Evolutionary conservation across 2,329 filamentous ascomycete genomes (phyloP).

Genomic region (Epichloe sibirici): DNA sequence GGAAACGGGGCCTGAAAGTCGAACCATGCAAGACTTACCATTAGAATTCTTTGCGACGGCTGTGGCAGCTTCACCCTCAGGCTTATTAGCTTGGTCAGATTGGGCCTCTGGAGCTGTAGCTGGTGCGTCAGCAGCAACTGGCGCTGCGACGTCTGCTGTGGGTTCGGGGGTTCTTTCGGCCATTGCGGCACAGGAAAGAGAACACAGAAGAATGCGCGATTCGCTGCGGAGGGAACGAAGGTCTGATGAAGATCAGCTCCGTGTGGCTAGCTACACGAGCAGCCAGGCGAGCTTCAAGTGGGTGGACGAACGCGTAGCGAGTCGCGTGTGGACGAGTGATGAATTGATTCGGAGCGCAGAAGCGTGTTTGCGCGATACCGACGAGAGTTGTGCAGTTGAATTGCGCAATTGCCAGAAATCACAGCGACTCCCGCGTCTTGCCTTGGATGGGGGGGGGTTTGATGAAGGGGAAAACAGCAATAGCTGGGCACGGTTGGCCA

Average conservation of each 20-base stretch:
- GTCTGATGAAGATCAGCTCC: background rate
- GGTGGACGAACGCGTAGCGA: conserved; percentile 11
- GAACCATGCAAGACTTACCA: conserved; percentile 17
- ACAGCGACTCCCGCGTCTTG: conserved; percentile 7
- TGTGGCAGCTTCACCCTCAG: conserved; percentile 14
- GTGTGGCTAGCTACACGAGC: background rate
- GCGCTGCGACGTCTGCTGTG: conserved; percentile 21
- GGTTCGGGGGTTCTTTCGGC: conserved; percentile 26
- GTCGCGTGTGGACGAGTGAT: conserved; percentile 8
- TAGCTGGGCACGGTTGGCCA: conserved; percentile 17
- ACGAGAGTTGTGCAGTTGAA: conserved; percentile 1
- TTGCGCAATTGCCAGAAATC: conserved; percentile 6
- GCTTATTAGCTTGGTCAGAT: conserved; percentile 12
- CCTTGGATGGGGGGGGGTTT: conserved; percentile 1
- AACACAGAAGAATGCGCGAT: conserved; percentile 11
- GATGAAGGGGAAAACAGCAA: conserved; percentile 2
- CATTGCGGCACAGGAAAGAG: conserved; percentile 18
- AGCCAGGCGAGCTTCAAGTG: conserved; percentile 6
- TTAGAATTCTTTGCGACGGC: conserved; percentile 17
- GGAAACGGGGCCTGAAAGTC: background rate
- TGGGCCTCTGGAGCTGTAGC: conserved; percentile 12
- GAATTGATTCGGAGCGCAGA: conserved; percentile 3
- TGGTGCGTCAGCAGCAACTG: conserved; percentile 19
- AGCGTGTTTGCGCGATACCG: conserved; percentile 3
- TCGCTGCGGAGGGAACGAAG: conserved; percentile 1